A percentile compares a stretch with the other conserved stretches of the same genome.
Conservation (phyloP, 768 basidiomycete species). For the Russula ochroleuca region DNA sequence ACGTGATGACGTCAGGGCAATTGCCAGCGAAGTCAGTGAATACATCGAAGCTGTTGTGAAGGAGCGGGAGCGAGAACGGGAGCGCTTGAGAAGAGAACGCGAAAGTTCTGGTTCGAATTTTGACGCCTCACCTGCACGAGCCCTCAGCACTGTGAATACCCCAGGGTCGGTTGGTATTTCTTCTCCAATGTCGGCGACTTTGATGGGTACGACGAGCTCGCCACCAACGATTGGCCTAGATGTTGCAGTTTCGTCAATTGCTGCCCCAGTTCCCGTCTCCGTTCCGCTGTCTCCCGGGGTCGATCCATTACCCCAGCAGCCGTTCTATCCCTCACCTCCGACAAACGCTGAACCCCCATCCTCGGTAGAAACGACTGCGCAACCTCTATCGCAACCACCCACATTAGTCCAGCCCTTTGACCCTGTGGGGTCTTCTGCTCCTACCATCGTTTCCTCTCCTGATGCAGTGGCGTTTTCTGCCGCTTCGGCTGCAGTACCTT, state of each 20-base stretch:
- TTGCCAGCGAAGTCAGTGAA: slow-evolving; percentile 57
- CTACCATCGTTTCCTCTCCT: slow-evolving; percentile 14
- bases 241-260: slow-evolving; percentile 6
- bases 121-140: slow-evolving; percentile 18
- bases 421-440: slow-evolving; percentile 3
- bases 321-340: slow-evolving; percentile 63
- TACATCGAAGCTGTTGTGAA: slow-evolving; percentile 74
- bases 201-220: slow-evolving; percentile 19
- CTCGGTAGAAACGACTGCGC: slow-evolving; percentile 3
- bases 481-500: slow-evolving; percentile 28
- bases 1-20: slow-evolving; percentile 42
- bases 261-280: slow-evolving; percentile 25
- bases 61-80: slow-evolving; percentile 75
- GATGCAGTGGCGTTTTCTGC: slow-evolving; percentile 27
- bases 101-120: slow-evolving; percentile 39
- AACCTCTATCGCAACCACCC: slow-evolving; percentile 6
- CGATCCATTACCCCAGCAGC: slow-evolving; percentile 27
- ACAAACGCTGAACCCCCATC: slow-evolving; percentile 32
- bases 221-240: slow-evolving; percentile 14
- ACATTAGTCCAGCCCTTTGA: slow-evolving; percentile 14
- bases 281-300: slow-evolving; percentile 32
- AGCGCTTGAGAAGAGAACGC: slow-evolving; percentile 63
- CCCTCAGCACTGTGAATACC: slow-evolving; percentile 19
- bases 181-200: slow-evolving; percentile 15
- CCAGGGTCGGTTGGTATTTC: slow-evolving; percentile 20